Evolutionary conservation across 2,329 filamentous ascomycete genomes (phyloP).

Genomic region (Alternaria novae-zelandiae): DNA sequence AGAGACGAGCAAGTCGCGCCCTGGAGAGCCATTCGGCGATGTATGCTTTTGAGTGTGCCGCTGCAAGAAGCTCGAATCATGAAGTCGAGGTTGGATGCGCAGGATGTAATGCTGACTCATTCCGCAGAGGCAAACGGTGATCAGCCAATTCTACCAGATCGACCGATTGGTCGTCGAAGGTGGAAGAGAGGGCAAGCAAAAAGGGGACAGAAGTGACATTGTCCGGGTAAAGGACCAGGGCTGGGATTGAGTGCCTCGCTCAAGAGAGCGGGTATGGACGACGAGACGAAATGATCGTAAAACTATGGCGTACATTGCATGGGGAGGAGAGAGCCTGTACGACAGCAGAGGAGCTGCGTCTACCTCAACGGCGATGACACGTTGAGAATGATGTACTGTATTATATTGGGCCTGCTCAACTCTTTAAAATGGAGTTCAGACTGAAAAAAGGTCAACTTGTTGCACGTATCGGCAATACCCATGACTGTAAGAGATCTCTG

Average conservation of each 20-base stretch:
- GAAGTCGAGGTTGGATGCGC: not conserved
- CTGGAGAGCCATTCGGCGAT: not conserved
- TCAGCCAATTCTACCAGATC: conserved; percentile 93
- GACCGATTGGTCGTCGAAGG: conserved; percentile 92
- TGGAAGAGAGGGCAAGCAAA: conserved; percentile 78
- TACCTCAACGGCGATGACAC: not conserved
- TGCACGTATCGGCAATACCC: not conserved
- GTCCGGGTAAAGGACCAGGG: conserved; percentile 75
- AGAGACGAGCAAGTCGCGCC: not conserved
- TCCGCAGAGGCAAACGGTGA: conserved; percentile 84
- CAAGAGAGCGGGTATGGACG: not conserved
- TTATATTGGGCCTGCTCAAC: conserved; percentile 5
- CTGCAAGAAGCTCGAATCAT: not conserved
- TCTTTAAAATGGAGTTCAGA: not conserved
- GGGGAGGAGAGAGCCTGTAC: not conserved
- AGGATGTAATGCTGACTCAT: conserved; percentile 46
- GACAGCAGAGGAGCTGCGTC: not conserved
- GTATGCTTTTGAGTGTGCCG: not conserved
- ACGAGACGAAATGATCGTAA: conserved; percentile 15
- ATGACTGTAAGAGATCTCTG: not conserved
- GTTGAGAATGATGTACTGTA: conserved; percentile 5
- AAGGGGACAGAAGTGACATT: conserved; percentile 69
- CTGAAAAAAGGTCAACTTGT: not conserved
- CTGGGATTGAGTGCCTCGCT: conserved; percentile 3
- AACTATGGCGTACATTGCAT: conserved; percentile 3